Conservation (phyloP, 164 flowering plant genomes). For the Nymphaea colorata region DNA sequence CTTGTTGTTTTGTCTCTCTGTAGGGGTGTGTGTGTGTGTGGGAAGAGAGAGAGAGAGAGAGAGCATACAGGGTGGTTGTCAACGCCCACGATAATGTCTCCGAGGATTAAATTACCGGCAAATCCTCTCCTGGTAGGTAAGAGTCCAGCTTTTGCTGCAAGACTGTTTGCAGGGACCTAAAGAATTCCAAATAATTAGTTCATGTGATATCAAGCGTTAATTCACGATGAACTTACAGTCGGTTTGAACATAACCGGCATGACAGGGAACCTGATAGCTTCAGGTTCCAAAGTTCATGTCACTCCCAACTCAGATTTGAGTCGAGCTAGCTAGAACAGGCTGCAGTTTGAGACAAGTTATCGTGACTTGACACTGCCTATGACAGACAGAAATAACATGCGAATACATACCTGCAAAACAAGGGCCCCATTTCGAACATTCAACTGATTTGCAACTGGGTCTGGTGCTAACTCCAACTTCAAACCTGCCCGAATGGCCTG, state of each 20-base stretch:
- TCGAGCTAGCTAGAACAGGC: no score
- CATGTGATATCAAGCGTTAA: no score
- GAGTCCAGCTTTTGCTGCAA: conserved; percentile 78
- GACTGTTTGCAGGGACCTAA: conserved; percentile 70
- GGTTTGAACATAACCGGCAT: no score
- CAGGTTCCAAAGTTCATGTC: no score
- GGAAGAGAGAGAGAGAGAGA: neutral
- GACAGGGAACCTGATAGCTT: no score
- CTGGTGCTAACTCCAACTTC: conserved; percentile 79
- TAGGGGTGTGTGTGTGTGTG: no score
- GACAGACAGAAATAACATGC: no score
- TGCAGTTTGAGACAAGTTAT: no score
- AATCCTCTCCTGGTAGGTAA: conserved; percentile 78
- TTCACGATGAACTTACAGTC: no score
- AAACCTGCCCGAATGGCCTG: conserved; percentile 82
- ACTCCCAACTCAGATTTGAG: no score
- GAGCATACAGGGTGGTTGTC: conserved; percentile 60
- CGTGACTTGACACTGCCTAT: no score
- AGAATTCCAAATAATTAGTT: neutral
- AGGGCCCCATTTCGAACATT: conserved; percentile 92
- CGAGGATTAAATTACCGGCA: conserved; percentile 79
- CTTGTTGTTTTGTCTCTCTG: no score
- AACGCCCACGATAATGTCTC: conserved; percentile 74
- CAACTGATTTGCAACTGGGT: conserved; percentile 75
- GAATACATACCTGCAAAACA: conserved; percentile 46